A percentile compares a stretch with the other conserved stretches of the same genome.
Conservation (phyloP, 768 basidiomycete genomes). For the Leccinum sublutescens region DNA sequence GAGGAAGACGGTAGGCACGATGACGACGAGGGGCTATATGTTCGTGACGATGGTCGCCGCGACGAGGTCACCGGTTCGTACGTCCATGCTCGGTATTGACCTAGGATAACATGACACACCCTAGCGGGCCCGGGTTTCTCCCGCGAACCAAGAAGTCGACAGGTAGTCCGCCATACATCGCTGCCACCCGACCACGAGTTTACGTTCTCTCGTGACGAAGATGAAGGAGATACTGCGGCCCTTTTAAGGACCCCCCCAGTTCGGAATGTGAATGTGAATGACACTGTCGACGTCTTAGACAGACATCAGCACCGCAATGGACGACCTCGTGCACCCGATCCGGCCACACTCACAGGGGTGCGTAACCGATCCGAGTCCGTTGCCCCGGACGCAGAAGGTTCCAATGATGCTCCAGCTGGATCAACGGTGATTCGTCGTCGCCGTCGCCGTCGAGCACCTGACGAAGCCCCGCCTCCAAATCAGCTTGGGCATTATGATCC, state of each 20-base stretch:
- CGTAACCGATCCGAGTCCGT: neutral
- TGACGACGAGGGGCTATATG: too few relatives aligned
- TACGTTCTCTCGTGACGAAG: neutral
- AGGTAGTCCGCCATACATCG: neutral
- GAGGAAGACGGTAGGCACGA: too few relatives aligned
- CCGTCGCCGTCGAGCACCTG: neutral
- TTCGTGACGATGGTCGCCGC: neutral
- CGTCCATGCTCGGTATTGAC: neutral
- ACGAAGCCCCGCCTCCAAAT: neutral
- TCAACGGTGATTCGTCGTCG: neutral
- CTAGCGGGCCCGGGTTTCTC: neutral
- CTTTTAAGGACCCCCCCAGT: too few relatives aligned
- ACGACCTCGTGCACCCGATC: neutral
- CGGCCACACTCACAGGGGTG: neutral
- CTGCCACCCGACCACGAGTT: neutral
- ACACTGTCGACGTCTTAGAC: neutral
- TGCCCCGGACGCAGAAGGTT: neutral
- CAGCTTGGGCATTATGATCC: neutral
- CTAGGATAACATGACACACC: neutral
- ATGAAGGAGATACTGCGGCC: neutral
- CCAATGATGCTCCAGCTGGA: neutral
- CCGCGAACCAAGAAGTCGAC: neutral
- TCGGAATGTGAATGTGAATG: neutral
- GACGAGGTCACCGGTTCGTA: neutral
- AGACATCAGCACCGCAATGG: neutral